phyloP scores from a whole-genome alignment of 1,139 yeast genomes.

The Saccharomycopsis phalli region DNA sequence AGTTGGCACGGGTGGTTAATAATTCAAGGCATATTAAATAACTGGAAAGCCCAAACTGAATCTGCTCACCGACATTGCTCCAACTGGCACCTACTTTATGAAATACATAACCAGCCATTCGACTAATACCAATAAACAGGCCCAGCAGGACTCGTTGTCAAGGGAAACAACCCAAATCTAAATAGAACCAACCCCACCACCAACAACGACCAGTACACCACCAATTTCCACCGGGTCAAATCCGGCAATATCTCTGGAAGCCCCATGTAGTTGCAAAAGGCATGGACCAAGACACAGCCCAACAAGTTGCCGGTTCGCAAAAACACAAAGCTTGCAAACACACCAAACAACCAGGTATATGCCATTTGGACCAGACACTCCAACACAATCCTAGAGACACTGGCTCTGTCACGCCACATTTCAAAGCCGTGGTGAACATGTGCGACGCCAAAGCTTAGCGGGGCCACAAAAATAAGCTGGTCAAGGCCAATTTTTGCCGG shows the following conservation, averaged over 20 bases:
- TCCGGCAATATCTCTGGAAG: constrained; percentile 43
- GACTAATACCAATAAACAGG: too few relatives aligned
- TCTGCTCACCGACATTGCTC: too few relatives aligned
- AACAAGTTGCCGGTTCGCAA: constrained; percentile 46
- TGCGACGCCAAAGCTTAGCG: constrained; percentile 80
- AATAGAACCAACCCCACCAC: constrained; percentile 33
- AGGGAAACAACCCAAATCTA: too few relatives aligned
- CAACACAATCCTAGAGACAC: constrained; percentile 31
- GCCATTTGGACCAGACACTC: constrained; percentile 47
- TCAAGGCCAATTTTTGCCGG: constrained; percentile 27
- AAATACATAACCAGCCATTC: too few relatives aligned
- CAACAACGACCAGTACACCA: constrained; percentile 36
- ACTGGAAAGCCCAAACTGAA: too few relatives aligned
- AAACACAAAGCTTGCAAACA: constrained; percentile 57
- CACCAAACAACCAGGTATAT: constrained; percentile 78
- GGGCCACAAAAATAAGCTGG: constrained; percentile 39
- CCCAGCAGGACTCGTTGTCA: too few relatives aligned
- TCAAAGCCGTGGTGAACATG: constrained; percentile 81
- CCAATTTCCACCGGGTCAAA: constrained; percentile 22
- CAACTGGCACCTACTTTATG: too few relatives aligned
- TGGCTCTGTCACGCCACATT: constrained; percentile 30
- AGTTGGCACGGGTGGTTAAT: too few relatives aligned
- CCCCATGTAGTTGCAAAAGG: constrained; percentile 71
- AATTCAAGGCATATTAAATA: too few relatives aligned
- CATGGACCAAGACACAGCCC: constrained; percentile 58